Evolutionary conservation across 768 basidiomycete species (phyloP).

Genomic region (Naganishia onofrii): DNA sequence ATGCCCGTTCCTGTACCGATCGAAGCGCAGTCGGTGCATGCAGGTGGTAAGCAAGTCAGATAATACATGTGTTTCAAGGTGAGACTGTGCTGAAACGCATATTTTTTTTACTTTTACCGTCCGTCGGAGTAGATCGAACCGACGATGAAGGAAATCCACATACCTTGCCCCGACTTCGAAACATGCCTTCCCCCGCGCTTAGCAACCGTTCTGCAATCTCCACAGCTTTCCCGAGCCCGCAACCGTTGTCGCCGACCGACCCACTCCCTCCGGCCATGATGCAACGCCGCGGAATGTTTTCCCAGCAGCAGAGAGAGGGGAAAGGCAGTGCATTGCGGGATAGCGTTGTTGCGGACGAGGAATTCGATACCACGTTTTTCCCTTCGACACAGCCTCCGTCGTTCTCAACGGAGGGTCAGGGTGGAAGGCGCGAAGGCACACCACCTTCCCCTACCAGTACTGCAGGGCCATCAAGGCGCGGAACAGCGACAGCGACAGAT

Average conservation of each 20-base stretch:
- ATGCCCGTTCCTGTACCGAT: constrained; percentile 15
- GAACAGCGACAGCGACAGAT: not conserved
- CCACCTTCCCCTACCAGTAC: not conserved
- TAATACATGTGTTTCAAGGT: not conserved
- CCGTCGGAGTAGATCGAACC: not conserved
- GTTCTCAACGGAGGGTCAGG: not conserved
- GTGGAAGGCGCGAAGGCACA: not conserved
- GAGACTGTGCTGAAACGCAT: not conserved
- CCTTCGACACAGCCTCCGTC: not conserved
- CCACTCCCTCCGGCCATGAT: constrained; percentile 15
- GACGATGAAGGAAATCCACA: constrained; percentile 21
- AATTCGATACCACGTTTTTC: not conserved
- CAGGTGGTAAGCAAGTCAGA: not conserved
- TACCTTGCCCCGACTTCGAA: not conserved
- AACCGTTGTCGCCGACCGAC: constrained; percentile 6
- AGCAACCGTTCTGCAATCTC: constrained; percentile 4
- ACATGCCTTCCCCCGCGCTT: not conserved
- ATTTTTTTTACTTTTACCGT: not conserved
- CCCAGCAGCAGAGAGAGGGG: not conserved
- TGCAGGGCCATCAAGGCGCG: not conserved
- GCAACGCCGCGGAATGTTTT: not conserved
- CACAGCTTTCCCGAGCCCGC: not conserved
- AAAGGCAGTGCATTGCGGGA: constrained; percentile 14
- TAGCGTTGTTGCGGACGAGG: constrained; percentile 11
- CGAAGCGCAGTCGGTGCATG: not conserved